A percentile compares a stretch with the other conserved stretches of the same genome.
These are phyloP conservation scores for Grosmannia clavigera DNA, from an alignment of 2,329 filamentous ascomycete species.

Conservation along the genomic window DNA sequence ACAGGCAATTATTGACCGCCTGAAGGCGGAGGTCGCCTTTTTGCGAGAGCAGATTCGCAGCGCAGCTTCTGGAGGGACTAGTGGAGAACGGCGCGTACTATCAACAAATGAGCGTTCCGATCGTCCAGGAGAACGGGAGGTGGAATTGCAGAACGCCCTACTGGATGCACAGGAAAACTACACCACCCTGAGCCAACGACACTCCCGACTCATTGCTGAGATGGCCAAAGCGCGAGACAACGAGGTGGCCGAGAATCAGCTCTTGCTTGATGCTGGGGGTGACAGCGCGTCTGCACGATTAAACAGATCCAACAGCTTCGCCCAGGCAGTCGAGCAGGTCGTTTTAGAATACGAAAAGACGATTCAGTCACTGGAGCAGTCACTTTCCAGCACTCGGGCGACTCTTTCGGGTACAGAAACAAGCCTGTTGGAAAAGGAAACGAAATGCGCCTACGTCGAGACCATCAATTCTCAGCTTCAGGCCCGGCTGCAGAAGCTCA, in stretches of 20 bases:
- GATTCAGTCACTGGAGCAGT: slow-evolving; percentile 85
- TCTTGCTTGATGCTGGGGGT: slow-evolving; percentile 49
- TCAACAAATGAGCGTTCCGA: slow-evolving; percentile 60
- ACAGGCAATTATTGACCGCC: slow-evolving; percentile 80
- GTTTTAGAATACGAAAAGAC: slow-evolving; percentile 98
- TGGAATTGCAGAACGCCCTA: slow-evolving; percentile 85
- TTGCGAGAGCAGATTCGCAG: slow-evolving; percentile 86
- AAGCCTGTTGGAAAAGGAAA: slow-evolving; percentile 80
- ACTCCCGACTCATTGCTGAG: slow-evolving; percentile 90
- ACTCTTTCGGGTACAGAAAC: slow-evolving; percentile 79
- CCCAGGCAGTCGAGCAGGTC: slow-evolving; percentile 89
- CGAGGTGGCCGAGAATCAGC: slow-evolving; percentile 45
- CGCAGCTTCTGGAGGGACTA: slow-evolving; percentile 47
- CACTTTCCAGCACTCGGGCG: slow-evolving; percentile 74
- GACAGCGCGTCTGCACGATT: slow-evolving; percentile 77
- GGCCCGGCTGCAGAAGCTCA: slow-evolving; percentile 76
- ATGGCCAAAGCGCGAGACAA: slow-evolving; percentile 75
- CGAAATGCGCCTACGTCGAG: slow-evolving; percentile 83
- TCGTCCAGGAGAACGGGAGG: slow-evolving; percentile 70
- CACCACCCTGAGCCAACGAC: slow-evolving; percentile 75
- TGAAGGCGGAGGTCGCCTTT: slow-evolving; percentile 89
- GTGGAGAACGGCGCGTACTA: slow-evolving; percentile 40
- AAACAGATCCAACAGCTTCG: slow-evolving; percentile 91
- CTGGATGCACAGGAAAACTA: slow-evolving; percentile 93
- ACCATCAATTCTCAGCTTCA: slow-evolving; percentile 87